Conservation (phyloP, 176 grass and related monocot species). For the Oropetium thomaeum region DNA sequence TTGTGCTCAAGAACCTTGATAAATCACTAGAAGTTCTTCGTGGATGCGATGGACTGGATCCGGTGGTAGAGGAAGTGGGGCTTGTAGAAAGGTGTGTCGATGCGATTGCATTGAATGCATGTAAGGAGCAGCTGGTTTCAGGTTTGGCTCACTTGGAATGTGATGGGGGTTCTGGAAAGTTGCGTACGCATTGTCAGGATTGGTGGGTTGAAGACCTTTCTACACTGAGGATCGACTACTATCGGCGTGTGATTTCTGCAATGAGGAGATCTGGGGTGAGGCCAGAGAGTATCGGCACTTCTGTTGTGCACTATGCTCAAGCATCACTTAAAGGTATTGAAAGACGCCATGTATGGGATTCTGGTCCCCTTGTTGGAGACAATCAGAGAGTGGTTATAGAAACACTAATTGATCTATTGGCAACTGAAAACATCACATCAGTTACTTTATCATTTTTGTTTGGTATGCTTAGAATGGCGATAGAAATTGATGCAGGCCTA, state of each 20-base stretch:
- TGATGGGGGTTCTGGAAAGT: constrained; percentile 36
- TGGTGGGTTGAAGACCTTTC: constrained; percentile 96
- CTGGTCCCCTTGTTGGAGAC: constrained; percentile 60
- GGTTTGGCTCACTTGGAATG: constrained; percentile 52
- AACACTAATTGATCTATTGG: constrained; percentile 63
- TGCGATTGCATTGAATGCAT: constrained; percentile 61
- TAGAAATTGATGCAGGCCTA: constrained; percentile 59
- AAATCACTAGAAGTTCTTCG: constrained; percentile 61
- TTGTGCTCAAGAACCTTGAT: constrained; percentile 59
- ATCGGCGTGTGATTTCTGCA: constrained; percentile 60
- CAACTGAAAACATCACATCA: constrained; percentile 67
- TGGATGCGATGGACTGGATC: constrained; percentile 57
- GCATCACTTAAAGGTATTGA: constrained; percentile 70
- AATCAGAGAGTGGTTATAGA: constrained; percentile 64
- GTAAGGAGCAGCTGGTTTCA: constrained; percentile 57
- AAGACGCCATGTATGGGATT: constrained; percentile 64
- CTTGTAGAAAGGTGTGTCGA: constrained; percentile 70
- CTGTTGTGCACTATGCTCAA: constrained; percentile 76
- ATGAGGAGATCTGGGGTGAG: constrained; percentile 73
- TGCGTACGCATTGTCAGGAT: constrained; percentile 46
- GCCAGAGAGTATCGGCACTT: constrained; percentile 62
- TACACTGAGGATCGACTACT: constrained; percentile 62
- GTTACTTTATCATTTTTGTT: constrained; percentile 81
- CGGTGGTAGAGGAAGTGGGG: constrained; percentile 51
- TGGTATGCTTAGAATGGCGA: constrained; percentile 91